Percentiles rank a stretch among this genome's conserved stretches.
Evolutionary conservation across 1,284 basidiomycete genomes (phyloP).

Genomic region (Cutaneotrichosporon spelunceum): DNA sequence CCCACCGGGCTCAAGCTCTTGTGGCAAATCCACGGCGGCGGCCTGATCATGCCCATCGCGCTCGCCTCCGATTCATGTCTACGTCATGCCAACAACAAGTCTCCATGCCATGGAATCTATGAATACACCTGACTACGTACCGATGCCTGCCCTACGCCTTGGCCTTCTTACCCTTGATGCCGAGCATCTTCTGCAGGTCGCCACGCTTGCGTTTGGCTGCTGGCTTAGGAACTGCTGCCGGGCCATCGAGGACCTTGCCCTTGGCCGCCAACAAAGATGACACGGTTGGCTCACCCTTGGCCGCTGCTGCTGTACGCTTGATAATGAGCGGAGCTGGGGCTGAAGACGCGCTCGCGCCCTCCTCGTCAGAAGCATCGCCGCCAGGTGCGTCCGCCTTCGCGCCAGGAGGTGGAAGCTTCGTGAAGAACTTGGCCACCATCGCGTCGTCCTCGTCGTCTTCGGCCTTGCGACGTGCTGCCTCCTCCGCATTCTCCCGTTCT

Average conservation of each 20-base stretch:
- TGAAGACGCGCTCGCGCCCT: background rate
- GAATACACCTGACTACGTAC: slow-evolving; percentile 5
- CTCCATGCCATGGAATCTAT: slow-evolving; percentile 5
- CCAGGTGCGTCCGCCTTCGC: slow-evolving; percentile 1
- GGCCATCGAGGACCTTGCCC: slow-evolving; percentile 59
- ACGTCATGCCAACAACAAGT: slow-evolving; percentile 1
- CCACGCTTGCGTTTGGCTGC: slow-evolving; percentile 60
- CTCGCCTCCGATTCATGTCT: background rate
- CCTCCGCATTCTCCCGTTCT: slow-evolving; percentile 55
- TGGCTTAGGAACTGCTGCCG: background rate
- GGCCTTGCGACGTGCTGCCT: slow-evolving; percentile 53
- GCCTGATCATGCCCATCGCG: too few species aligned
- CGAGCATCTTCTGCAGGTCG: slow-evolving; percentile 49
- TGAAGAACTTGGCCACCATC: slow-evolving; percentile 79
- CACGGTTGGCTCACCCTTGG: slow-evolving; percentile 61
- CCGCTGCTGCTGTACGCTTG: slow-evolving; percentile 61
- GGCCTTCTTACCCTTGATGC: slow-evolving; percentile 60
- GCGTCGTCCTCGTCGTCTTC: slow-evolving; percentile 90
- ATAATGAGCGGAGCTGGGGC: slow-evolving; percentile 54
- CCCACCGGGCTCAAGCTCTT: too few species aligned
- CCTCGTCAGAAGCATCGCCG: background rate
- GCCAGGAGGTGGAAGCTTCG: slow-evolving; percentile 56
- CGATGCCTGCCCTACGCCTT: slow-evolving; percentile 6
- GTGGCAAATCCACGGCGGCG: too few species aligned
- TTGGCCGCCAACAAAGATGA: slow-evolving; percentile 69